Percentiles rank a stretch among this genome's conserved stretches.
These are phyloP conservation scores for Alloteropsis angusta DNA, from an alignment of 202 grass and related monocot genomes.

Conservation along the genomic window DNA sequence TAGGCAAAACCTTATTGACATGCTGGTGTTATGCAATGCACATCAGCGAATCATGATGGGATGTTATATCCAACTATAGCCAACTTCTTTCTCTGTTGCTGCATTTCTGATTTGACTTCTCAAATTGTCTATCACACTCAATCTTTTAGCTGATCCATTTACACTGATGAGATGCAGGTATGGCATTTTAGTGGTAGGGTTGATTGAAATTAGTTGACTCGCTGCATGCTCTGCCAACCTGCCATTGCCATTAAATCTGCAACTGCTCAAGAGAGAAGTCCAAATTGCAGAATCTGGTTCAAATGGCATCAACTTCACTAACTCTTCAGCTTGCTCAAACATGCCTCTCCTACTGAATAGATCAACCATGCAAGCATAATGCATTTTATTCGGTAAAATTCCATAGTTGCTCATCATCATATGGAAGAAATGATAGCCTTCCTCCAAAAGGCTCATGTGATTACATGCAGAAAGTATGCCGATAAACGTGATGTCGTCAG, in stretches of 20 bases:
- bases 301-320: constrained; percentile 54
- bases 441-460: constrained; percentile 55
- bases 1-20: not conserved
- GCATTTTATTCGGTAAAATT: constrained; percentile 40
- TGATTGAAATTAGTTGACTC: constrained; percentile 32
- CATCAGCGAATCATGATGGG: not conserved
- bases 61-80: constrained; percentile 50
- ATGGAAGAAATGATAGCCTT: constrained; percentile 45
- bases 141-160: constrained; percentile 32
- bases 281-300: constrained; percentile 57
- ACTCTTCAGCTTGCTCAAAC: constrained; percentile 39
- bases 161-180: constrained; percentile 52
- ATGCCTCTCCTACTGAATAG: constrained; percentile 47
- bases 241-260: constrained; percentile 30
- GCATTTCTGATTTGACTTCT: constrained; percentile 33
- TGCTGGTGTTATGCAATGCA: not conserved
- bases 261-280: constrained; percentile 61
- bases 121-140: constrained; percentile 31
- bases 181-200: constrained; percentile 38
- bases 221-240: constrained; percentile 45
- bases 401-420: constrained; percentile 39
- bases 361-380: constrained; percentile 64
- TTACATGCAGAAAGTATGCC: constrained; percentile 51
- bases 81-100: constrained; percentile 16
- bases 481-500: constrained; percentile 57